Evolutionary conservation across 257 asterid genomes (phyloP).

Genomic region (Sherardia arvensis): DNA sequence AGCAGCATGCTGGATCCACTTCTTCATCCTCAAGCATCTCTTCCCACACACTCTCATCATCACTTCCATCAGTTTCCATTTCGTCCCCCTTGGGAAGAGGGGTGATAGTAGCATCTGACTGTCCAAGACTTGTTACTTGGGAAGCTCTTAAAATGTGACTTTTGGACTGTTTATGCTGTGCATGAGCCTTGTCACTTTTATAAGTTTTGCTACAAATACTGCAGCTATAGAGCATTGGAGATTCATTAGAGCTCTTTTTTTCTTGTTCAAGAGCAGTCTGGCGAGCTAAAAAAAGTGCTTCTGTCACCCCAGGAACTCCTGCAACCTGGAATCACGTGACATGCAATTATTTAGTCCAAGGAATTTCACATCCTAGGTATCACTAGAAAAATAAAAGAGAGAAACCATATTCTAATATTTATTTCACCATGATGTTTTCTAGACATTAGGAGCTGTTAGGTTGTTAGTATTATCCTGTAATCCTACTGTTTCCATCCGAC

Average conservation of each 20-base stretch:
- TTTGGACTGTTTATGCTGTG: conserved; percentile 80
- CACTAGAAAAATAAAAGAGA: neutral
- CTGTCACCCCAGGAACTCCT: conserved; percentile 96
- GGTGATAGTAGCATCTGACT: conserved; percentile 44
- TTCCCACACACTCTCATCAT: conserved; percentile 83
- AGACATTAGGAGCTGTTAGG: neutral
- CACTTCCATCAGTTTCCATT: conserved; percentile 57
- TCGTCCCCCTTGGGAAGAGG: conserved; percentile 34
- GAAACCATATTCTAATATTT: neutral
- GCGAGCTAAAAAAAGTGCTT: conserved; percentile 60
- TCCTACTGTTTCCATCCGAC: neutral
- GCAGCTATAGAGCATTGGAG: conserved; percentile 73
- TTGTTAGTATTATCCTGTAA: neutral
- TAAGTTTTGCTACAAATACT: conserved; percentile 73
- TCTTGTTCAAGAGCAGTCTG: conserved; percentile 78
- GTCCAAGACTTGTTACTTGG: conserved; percentile 31
- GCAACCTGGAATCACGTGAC: conserved; percentile 51
- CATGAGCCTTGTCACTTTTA: conserved; percentile 78
- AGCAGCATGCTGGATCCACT: conserved; percentile 69
- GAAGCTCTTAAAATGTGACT: conserved; percentile 57
- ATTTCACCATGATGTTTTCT: neutral
- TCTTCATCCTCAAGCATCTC: conserved; percentile 30
- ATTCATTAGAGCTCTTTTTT: conserved; percentile 39
- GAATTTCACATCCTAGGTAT: neutral
- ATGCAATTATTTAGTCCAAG: neutral